phyloP scores from a whole-genome alignment of 768 basidiomycete species.

The Collybia mongolica region DNA sequence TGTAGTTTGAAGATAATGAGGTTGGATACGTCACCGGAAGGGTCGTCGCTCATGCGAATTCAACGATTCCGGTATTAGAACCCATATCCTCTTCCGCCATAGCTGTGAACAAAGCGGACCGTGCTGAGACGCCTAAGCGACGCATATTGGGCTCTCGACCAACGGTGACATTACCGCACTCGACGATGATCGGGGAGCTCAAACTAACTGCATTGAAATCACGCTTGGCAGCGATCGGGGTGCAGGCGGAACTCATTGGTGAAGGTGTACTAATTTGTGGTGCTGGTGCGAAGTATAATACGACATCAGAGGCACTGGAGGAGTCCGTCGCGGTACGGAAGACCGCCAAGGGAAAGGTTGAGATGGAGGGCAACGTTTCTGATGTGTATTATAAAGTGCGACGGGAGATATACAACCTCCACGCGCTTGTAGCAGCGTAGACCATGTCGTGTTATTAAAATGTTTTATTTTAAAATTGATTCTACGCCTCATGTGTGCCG shows the following conservation, averaged over 20 bases:
- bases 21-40: conserved; percentile 90
- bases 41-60: conserved; percentile 81
- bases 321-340: conserved; percentile 89
- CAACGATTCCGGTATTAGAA: conserved; percentile 88
- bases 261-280: conserved; percentile 95
- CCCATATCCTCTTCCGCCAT: conserved; percentile 40
- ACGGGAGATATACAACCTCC: conserved; percentile 84
- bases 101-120: conserved; percentile 18
- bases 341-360: conserved; percentile 79
- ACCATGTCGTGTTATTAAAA: background rate
- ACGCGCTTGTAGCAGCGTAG: conserved; percentile 81
- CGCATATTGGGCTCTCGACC: conserved; percentile 67
- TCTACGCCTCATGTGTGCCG: conserved; percentile 13
- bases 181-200: conserved; percentile 97
- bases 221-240: conserved; percentile 69
- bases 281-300: conserved; percentile 44
- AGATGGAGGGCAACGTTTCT: conserved; percentile 87
- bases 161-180: conserved; percentile 69
- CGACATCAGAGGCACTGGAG: conserved; percentile 43
- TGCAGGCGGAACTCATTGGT: conserved; percentile 93
- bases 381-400: conserved; percentile 88
- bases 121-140: conserved; percentile 24
- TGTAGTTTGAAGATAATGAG: conserved; percentile 96
- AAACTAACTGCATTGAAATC: conserved; percentile 87
- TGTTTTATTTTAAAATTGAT: conserved; percentile 4